Evolutionary conservation across 257 asterid genomes (phyloP).

Genomic region (Solanum peruvianum): DNA sequence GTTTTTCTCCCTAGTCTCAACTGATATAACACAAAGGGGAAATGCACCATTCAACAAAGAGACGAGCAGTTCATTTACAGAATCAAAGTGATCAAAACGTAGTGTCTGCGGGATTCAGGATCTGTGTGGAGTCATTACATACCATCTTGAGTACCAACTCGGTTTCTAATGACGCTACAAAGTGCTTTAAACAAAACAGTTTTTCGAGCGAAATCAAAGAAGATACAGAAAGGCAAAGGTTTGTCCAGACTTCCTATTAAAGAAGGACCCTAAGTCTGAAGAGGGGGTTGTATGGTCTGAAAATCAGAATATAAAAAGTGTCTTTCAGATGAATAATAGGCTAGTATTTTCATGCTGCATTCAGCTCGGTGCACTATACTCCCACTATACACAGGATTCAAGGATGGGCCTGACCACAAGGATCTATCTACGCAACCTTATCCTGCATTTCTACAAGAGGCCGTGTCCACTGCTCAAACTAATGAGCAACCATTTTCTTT

Average conservation of each 20-base stretch:
- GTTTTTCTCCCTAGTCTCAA: conserved; percentile 84
- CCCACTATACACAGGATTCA: neutral
- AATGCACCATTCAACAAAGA: conserved; percentile 77
- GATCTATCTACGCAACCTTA: neutral
- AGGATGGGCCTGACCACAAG: neutral
- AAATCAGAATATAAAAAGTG: neutral
- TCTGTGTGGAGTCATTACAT: conserved; percentile 38
- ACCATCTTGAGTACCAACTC: conserved; percentile 59
- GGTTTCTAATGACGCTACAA: conserved; percentile 70
- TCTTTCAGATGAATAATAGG: neutral
- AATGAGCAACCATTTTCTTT: neutral
- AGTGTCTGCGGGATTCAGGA: conserved; percentile 61
- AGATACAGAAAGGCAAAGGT: conserved; percentile 60
- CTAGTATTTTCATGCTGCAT: neutral
- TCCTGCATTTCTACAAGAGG: neutral
- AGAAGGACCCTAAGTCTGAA: conserved; percentile 29
- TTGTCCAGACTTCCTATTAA: conserved; percentile 51
- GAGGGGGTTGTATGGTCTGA: neutral
- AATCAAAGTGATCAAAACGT: conserved; percentile 83
- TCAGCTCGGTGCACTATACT: neutral
- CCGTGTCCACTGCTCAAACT: neutral
- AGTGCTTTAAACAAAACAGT: conserved; percentile 75
- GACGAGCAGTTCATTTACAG: conserved; percentile 87
- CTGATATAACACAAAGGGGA: conserved; percentile 60
- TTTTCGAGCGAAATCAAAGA: conserved; percentile 64